Evolutionary conservation across 192 early-diverging fungal species (phyloP).

Genomic region (Chytriomyces sp.): DNA sequence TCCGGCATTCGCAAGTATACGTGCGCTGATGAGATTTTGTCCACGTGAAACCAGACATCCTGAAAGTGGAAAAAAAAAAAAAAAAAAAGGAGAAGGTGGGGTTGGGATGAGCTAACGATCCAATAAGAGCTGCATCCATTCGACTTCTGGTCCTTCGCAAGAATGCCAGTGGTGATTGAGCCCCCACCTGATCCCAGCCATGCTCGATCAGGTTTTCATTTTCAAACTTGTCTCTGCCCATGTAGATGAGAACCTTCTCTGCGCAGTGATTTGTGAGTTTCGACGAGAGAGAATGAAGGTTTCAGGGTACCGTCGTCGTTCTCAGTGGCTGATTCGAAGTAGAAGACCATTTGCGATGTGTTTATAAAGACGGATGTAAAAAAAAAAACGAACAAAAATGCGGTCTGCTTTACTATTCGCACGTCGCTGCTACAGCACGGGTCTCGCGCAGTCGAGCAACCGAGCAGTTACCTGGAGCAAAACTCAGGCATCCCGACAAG

Average conservation of each 20-base stretch:
- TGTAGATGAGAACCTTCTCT: slow-evolving; percentile 79
- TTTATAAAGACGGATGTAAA: not conserved
- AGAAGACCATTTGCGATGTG: too few species aligned
- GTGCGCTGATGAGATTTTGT: slow-evolving; percentile 97
- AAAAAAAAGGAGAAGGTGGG: too few species aligned
- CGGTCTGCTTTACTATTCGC: not conserved
- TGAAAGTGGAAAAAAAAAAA: not conserved
- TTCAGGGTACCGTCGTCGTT: not conserved
- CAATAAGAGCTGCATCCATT: not conserved
- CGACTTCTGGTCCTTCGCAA: not conserved
- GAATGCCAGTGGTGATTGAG: not conserved
- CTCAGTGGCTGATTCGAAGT: not conserved
- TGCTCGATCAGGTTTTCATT: slow-evolving; percentile 74
- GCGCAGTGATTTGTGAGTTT: not conserved
- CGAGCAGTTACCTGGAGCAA: slow-evolving; percentile 76
- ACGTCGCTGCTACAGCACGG: not conserved
- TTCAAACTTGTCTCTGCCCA: slow-evolving; percentile 99
- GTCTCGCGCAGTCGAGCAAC: slow-evolving; percentile 73
- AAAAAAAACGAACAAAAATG: slow-evolving; percentile 9
- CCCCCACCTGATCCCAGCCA: slow-evolving; percentile 80
- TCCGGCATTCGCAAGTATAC: slow-evolving; percentile 86
- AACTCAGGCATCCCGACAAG: slow-evolving; percentile 71
- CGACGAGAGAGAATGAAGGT: too few species aligned
- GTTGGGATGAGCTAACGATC: slow-evolving; percentile 71
- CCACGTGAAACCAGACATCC: slow-evolving; percentile 85